A percentile compares a stretch with the other conserved stretches of the same genome.
Conservation (phyloP, 2,329 filamentous ascomycete species). For the Xylaria polymorpha region DNA sequence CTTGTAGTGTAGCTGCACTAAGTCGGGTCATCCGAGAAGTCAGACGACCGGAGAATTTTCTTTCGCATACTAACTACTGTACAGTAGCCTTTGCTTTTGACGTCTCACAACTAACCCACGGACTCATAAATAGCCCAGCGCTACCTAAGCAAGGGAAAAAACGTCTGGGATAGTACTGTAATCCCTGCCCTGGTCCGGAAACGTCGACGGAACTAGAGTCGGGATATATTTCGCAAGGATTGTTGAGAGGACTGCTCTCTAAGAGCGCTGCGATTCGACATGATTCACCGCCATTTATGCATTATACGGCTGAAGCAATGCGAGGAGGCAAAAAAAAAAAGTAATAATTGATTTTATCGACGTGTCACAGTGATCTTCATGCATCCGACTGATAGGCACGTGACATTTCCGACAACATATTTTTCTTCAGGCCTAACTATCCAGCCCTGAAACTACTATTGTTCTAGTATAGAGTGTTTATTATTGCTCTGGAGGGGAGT, state of each 20-base stretch:
- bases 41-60: neutral
- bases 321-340: neutral
- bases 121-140: neutral
- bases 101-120: neutral
- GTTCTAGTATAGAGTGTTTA: neutral
- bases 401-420: conserved; percentile 12
- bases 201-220: neutral
- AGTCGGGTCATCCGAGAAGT: neutral
- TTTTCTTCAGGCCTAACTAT: neutral
- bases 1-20: neutral
- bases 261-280: neutral
- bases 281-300: conserved; percentile 1
- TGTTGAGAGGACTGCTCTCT: neutral
- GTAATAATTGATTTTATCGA: too few species aligned
- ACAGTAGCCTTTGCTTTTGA: neutral
- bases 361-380: neutral
- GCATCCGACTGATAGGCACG: neutral
- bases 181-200: neutral
- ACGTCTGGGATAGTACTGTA: neutral
- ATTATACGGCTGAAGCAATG: neutral
- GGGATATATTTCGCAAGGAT: neutral
- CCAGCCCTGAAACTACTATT: neutral
- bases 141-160: neutral
- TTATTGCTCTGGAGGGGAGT: too few species aligned
- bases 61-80: too few species aligned